A percentile compares a stretch with the other conserved stretches of the same genome.
These are phyloP conservation scores for Mycena capillaripes DNA, from an alignment of 768 basidiomycete species.

Conservation along the genomic window DNA sequence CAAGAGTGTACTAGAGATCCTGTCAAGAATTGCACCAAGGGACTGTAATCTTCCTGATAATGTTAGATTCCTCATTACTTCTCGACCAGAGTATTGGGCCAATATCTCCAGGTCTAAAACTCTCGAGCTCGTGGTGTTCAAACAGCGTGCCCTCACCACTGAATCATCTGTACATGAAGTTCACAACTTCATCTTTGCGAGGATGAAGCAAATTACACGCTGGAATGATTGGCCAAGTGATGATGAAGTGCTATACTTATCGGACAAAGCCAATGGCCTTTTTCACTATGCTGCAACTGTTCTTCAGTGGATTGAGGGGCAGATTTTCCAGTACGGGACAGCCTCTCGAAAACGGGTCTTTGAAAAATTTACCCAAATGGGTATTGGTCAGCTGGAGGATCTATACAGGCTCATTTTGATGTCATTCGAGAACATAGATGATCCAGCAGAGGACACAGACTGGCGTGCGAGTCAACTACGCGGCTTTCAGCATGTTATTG, in stretches of 20 bases:
- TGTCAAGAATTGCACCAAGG: too few species aligned
- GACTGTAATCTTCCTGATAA: too few species aligned
- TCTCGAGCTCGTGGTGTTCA: slow-evolving; percentile 6
- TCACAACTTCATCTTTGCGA: neutral
- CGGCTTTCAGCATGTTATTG: too few species aligned
- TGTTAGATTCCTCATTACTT: too few species aligned
- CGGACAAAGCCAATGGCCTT: slow-evolving; percentile 1
- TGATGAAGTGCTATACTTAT: neutral
- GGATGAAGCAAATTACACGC: slow-evolving; percentile 11
- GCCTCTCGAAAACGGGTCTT: neutral
- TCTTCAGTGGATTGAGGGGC: slow-evolving; percentile 10
- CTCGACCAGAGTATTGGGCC: too few species aligned
- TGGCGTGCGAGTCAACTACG: neutral
- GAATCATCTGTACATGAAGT: neutral
- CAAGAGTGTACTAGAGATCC: too few species aligned
- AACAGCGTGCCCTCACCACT: neutral
- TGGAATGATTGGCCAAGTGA: neutral
- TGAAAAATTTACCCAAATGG: neutral
- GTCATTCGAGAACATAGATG: slow-evolving; percentile 1
- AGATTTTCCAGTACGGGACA: neutral
- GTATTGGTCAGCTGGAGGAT: neutral
- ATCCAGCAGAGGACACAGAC: neutral
- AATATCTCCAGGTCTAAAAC: too few species aligned
- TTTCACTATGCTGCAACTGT: slow-evolving; percentile 8
- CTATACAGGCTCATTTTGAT: slow-evolving; percentile 15